Base-by-base conservation (phyloP, 2,329 filamentous ascomycete genomes). In the Aspergillus amoenus region DNA sequence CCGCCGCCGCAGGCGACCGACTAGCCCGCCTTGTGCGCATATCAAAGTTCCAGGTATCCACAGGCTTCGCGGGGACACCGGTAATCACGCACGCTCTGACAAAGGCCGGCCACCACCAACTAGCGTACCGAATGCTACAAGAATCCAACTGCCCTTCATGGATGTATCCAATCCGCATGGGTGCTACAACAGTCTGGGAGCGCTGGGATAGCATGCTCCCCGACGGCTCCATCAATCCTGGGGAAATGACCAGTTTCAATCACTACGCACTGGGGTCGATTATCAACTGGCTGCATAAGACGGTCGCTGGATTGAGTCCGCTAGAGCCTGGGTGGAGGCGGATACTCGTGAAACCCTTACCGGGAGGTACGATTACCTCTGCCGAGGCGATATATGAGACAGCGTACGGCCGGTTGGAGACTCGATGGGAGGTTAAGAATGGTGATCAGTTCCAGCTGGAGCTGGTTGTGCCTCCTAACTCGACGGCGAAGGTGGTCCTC, bases 141-240 rank as follows among this genome's bases (percentile, higher is more conserved):
- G 67, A 76, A 53, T 70, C 67, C 4, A 52, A 39, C 22, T 53
- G 60, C 63, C 75, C 75, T 0, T 73, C 69, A 0, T 76, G 74
- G 74, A 65, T 78, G 11, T 77, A 76, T 51, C 73, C 69, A 4
- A 68, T 78, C 12, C 68, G 62, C 7, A 77, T 76, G 74, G 71
- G 71, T 2, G 75, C 70, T 0, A 79, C 77, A 0, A 78, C 76
- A 0, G 70, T 73, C 8, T 79, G 76, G 76, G 77, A 79, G 56
- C 67, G 77, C 8, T 79, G 76, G 76, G 72, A 79, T 57, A 71
- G 67, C 45, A 69, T 78, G 65, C 58, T 72, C 5, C 68, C 74
- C 0, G 66, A 77, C 48, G 74, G 73, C 2, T 63, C 56, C 1
- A 66, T 78, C 46, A 78, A 78, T 49, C 66, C 72, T 0, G 75